Evolutionary conservation across 106 monocot species (phyloP).

Genomic region (Triglochin maritima): DNA sequence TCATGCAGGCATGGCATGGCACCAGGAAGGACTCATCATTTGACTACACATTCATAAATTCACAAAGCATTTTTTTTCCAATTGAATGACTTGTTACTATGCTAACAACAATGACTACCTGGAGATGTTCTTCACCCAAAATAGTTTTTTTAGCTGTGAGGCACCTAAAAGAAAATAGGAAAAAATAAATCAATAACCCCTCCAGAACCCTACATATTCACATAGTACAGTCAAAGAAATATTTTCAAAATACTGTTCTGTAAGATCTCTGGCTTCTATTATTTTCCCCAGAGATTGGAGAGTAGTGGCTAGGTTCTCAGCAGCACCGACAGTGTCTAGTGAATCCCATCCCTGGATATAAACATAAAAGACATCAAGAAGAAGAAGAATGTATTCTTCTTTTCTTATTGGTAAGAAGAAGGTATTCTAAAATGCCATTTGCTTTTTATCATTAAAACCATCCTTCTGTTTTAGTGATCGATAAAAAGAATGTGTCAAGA

Average conservation of each 20-base stretch:
- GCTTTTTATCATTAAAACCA: no score
- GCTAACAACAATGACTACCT: conserved; percentile 24
- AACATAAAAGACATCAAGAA: background rate
- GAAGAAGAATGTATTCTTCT: background rate
- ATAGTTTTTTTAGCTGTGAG: conserved; percentile 49
- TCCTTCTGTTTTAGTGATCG: no score
- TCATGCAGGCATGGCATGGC: no score
- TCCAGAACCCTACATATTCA: no score
- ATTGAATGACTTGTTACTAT: no score
- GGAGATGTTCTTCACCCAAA: conserved; percentile 54
- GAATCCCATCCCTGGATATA: conserved; percentile 70
- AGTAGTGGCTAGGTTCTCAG: conserved; percentile 66
- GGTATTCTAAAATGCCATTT: no score
- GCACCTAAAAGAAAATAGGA: conserved; percentile 40
- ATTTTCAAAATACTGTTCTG: conserved; percentile 40
- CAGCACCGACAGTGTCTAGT: conserved; percentile 60
- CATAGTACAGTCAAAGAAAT: background rate
- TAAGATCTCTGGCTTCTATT: conserved; percentile 57
- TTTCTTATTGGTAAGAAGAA: no score
- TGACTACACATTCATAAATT: no score
- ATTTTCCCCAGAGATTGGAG: conserved; percentile 64
- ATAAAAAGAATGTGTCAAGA: no score
- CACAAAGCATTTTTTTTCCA: no score
- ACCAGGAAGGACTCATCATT: no score
- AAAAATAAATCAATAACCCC: conserved; percentile 4